These are phyloP conservation scores for Byssochlamys sp. DNA, from an alignment of 2,329 filamentous ascomycete genomes.

Conservation along the genomic window DNA sequence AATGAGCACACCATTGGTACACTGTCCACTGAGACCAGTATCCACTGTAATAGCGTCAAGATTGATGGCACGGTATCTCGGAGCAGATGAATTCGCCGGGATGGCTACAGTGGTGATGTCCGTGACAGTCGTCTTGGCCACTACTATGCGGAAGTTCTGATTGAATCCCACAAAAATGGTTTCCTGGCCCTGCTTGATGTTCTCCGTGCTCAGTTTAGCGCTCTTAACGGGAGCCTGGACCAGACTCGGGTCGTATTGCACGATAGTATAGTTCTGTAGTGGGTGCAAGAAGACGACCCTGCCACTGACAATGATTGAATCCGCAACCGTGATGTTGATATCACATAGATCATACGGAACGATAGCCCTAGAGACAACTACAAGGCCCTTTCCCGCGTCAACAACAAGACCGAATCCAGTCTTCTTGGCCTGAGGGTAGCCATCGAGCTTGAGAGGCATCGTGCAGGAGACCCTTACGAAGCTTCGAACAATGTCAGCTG, in stretches of 20 bases:
- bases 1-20: conserved; percentile 85
- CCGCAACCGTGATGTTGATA: conserved; percentile 89
- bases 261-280: conserved; percentile 88
- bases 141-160: conserved; percentile 83
- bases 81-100: conserved; percentile 81
- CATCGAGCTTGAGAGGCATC: conserved; percentile 92
- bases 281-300: conserved; percentile 95
- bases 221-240: conserved; percentile 91
- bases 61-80: conserved; percentile 87
- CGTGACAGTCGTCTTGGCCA: conserved; percentile 87
- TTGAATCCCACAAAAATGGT: conserved; percentile 99
- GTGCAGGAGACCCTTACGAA: conserved; percentile 88
- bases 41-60: conserved; percentile 95
- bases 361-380: conserved; percentile 85
- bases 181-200: conserved; percentile 83
- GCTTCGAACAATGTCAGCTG: conserved; percentile 86
- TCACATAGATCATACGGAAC: conserved; percentile 95
- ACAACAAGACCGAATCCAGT: conserved; percentile 96
- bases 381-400: conserved; percentile 88
- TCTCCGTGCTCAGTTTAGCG: conserved; percentile 68
- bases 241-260: conserved; percentile 85
- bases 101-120: conserved; percentile 96
- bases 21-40: conserved; percentile 80
- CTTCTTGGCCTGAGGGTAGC: conserved; percentile 89
- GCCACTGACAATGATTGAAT: conserved; percentile 87